These are phyloP conservation scores for Zalaria sp. DNA, from an alignment of 2,329 filamentous ascomycete species.

Conservation along the genomic window DNA sequence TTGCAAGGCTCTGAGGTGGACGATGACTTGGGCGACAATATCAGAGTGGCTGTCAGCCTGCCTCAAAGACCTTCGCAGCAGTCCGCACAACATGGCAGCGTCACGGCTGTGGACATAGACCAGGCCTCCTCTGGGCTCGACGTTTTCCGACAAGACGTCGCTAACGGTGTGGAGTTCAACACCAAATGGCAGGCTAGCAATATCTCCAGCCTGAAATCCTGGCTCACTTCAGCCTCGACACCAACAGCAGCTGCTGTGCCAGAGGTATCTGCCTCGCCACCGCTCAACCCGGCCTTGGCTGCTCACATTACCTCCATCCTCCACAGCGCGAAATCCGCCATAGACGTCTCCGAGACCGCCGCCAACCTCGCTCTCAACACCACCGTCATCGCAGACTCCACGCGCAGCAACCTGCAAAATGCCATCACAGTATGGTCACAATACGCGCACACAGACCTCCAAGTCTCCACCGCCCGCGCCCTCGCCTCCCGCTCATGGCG, in stretches of 20 bases:
- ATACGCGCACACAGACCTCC: conserved; percentile 67
- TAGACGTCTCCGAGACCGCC: conserved; percentile 35
- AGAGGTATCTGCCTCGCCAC: conserved; percentile 2
- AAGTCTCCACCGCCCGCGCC: conserved; percentile 62
- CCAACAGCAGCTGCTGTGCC: background rate
- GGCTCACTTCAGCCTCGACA: conserved; percentile 10
- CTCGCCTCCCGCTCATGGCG: conserved; percentile 67
- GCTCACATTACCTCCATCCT: conserved; percentile 55
- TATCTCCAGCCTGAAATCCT: conserved; percentile 12
- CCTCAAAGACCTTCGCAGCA: conserved; percentile 12
- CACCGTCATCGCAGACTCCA: conserved; percentile 26
- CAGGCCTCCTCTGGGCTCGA: conserved; percentile 49
- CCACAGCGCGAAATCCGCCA: conserved; percentile 34
- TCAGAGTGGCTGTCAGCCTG: conserved; percentile 45
- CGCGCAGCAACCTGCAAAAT: conserved; percentile 37
- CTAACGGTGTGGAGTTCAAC: conserved; percentile 19
- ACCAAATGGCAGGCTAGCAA: conserved; percentile 19
- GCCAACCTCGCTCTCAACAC: conserved; percentile 17
- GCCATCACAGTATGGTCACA: conserved; percentile 62
- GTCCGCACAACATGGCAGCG: conserved; percentile 14
- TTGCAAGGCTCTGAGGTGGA: background rate
- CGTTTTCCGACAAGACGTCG: conserved; percentile 16
- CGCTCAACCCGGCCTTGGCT: conserved; percentile 52
- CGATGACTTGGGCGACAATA: conserved; percentile 12
- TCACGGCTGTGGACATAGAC: conserved; percentile 45